These are phyloP conservation scores for Tricharina praecox DNA, from an alignment of 495 filamentous ascomycete genomes.

Conservation along the genomic window DNA sequence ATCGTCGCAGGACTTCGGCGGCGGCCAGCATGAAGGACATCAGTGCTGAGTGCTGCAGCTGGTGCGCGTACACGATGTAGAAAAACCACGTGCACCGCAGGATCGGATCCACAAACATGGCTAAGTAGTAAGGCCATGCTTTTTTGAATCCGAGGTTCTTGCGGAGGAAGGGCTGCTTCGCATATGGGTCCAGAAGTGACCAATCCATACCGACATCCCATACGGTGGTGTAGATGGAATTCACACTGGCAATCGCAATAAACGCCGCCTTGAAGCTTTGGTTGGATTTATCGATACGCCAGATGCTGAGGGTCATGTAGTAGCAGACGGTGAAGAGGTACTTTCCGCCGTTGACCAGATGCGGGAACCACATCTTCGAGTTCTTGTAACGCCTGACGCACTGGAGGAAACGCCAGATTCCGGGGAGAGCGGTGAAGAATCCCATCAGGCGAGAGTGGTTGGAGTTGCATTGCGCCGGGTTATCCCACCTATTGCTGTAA, in stretches of 20 bases:
- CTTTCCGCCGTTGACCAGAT: constrained; percentile 83
- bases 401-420: constrained; percentile 75
- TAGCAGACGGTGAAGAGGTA: constrained; percentile 71
- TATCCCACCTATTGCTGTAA: constrained; percentile 56
- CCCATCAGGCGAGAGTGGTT: constrained; percentile 67
- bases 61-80: constrained; percentile 63
- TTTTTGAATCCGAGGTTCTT: constrained; percentile 60
- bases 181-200: constrained; percentile 61
- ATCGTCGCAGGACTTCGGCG: constrained; percentile 62
- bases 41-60: constrained; percentile 64
- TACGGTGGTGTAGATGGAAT: constrained; percentile 66
- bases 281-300: constrained; percentile 49
- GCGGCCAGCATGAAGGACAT: constrained; percentile 59
- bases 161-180: constrained; percentile 54
- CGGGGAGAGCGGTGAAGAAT: constrained; percentile 70
- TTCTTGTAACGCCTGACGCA: constrained; percentile 81
- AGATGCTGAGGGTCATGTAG: constrained; percentile 59
- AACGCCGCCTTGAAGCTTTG: constrained; percentile 47
- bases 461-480: constrained; percentile 66
- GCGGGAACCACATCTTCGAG: constrained; percentile 74
- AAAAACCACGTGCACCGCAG: constrained; percentile 91
- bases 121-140: constrained; percentile 63
- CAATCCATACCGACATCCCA: constrained; percentile 99
- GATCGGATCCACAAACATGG: constrained; percentile 73
- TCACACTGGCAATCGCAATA: constrained; percentile 60